Conservation (phyloP, 2,329 filamentous ascomycete species). For the Pseudocercospora fuligena region DNA sequence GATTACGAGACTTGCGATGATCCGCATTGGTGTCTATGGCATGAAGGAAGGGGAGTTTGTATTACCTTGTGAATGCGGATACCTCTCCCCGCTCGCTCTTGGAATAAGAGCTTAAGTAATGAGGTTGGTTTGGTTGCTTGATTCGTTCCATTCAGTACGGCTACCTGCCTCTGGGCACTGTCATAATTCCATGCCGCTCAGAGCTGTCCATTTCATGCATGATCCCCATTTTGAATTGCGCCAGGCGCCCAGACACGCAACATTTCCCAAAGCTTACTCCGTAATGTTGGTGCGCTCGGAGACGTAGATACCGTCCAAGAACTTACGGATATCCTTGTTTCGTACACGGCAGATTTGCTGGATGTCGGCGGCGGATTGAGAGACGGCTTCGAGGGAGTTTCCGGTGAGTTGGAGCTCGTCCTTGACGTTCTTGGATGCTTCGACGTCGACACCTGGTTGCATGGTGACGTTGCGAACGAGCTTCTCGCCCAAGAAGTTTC, state of each 20-base stretch:
- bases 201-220: not conserved
- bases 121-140: constrained; percentile 10
- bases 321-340: constrained; percentile 99
- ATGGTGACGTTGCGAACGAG: constrained; percentile 91
- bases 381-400: constrained; percentile 95
- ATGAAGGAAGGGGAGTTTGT: not conserved
- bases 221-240: not conserved
- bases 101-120: constrained; percentile 10
- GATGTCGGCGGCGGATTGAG: constrained; percentile 97
- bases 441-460: constrained; percentile 87
- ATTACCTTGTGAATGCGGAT: constrained; percentile 10
- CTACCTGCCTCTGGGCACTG: not conserved
- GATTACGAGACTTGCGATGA: not conserved
- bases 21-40: not conserved
- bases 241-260: not conserved
- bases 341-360: constrained; percentile 99
- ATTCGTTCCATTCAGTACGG: constrained; percentile 7
- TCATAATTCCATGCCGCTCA: constrained; percentile 9
- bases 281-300: constrained; percentile 96
- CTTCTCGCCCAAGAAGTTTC: constrained; percentile 99
- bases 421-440: constrained; percentile 91
- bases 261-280: not conserved
- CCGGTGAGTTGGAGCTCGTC: constrained; percentile 92
- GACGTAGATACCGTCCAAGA: constrained; percentile 99
- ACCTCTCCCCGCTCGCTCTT: constrained; percentile 14